Base-by-base conservation (phyloP, 1,284 basidiomycete genomes). In the Ganoderma meredithae region DNA sequence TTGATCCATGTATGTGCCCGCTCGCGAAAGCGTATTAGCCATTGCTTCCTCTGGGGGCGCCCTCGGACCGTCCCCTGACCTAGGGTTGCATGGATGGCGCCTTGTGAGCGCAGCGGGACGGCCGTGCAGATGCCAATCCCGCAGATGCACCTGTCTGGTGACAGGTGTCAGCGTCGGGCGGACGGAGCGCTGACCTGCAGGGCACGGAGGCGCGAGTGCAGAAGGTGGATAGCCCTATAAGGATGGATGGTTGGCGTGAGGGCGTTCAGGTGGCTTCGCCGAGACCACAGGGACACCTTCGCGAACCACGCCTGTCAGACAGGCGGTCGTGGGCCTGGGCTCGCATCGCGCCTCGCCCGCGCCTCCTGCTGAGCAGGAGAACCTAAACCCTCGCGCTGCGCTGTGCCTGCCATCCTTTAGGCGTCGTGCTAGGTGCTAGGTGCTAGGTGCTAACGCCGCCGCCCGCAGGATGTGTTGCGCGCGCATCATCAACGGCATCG, bases 401-500 rank as follows among this genome's bases (percentile, higher is more conserved):
- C 31, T 7, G 27, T 31, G 31, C 17, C 15, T 31, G 3, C 52
- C 27, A 33, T 31, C 27, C 25, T 43, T 39, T n/a, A 39, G 44
- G 53, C 22, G 27, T 22, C 25, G 41, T 52, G 22, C 27, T 31
- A 31, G 27, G 27, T 31, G 3, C 27, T 31, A 31, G 27, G 27
- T 31, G 27, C 27, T 31, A 31, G 27, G 27, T 31, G 27, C 33
- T 62, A 12, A 56, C 59, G 47, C 41, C 52, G 31, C n/a, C 22
- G 27, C 33, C 25, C 61, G 9, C 67, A 84, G 83, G 83, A 86
- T 87, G 81, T 79, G 83, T 33, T 84, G 83, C 63, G 85, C 85
- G 7, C 83, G 86, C 31, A 76, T 87, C 13, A 80, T 87, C 65
- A 85, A 85, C 71, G 86, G 85, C 17, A 82, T 86, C 59, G 85